Conservation (phyloP, 106 monocot species). For the Allium sativum region DNA sequence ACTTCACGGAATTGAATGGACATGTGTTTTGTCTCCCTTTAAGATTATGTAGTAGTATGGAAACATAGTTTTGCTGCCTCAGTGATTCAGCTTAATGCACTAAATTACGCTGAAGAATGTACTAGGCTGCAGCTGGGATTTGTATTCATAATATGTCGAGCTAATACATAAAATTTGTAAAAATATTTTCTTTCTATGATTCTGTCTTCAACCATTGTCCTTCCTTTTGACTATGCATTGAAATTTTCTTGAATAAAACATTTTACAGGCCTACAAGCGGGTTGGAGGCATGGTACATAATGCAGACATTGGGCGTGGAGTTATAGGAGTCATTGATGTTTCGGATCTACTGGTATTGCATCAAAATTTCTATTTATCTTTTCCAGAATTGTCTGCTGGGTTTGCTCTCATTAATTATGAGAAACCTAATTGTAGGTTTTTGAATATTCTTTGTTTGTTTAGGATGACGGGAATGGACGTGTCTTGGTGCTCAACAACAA, state of each 20-base stretch:
- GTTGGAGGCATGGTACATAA: conserved; percentile 64
- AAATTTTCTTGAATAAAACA: too few species aligned
- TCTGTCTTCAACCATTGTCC: background rate
- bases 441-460: background rate
- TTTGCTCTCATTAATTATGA: background rate
- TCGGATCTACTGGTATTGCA: conserved; percentile 45
- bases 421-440: background rate
- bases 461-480: conserved; percentile 41
- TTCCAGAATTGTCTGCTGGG: background rate
- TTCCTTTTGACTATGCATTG: background rate
- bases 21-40: too few species aligned
- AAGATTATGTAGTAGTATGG: too few species aligned
- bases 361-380: background rate
- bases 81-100: too few species aligned
- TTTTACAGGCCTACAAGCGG: conserved; percentile 62
- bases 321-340: conserved; percentile 63
- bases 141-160: background rate
- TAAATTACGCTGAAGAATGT: background rate
- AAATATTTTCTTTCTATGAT: background rate
- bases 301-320: conserved; percentile 61
- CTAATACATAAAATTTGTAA: background rate
- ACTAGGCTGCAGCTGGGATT: background rate
- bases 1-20: too few species aligned
- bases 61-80: too few species aligned
- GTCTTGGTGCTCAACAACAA: conserved; percentile 59